Evolutionary conservation across 805 yeast genomes (phyloP).

Genomic region (Yarrowia hollandica): DNA sequence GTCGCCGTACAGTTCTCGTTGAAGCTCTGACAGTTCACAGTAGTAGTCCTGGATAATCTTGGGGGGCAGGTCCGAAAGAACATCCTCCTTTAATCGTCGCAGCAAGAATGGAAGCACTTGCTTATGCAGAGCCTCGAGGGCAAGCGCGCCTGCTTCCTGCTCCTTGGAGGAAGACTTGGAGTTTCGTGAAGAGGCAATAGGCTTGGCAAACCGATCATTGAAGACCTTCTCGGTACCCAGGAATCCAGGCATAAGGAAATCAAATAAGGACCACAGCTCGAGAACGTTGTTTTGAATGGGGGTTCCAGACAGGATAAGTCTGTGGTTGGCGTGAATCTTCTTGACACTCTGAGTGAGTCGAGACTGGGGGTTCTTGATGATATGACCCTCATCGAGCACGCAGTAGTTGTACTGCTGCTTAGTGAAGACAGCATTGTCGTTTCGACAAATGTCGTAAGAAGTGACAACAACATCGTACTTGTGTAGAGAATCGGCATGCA

Average conservation of each 20-base stretch:
- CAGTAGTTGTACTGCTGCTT: slow-evolving; percentile 81
- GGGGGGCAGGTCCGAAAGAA: slow-evolving; percentile 92
- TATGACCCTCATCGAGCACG: slow-evolving; percentile 96
- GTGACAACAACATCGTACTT: slow-evolving; percentile 85
- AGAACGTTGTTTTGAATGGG: slow-evolving; percentile 97
- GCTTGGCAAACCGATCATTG: slow-evolving; percentile 95
- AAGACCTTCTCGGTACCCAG: slow-evolving; percentile 91
- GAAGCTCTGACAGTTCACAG: slow-evolving; percentile 91
- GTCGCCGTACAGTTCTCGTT: slow-evolving; percentile 81
- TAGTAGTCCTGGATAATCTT: slow-evolving; percentile 97
- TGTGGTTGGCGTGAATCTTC: slow-evolving; percentile 76
- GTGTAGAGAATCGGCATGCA: slow-evolving; percentile 53
- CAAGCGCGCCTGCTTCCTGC: slow-evolving; percentile 95
- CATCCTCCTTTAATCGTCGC: slow-evolving; percentile 94
- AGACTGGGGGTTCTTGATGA: slow-evolving; percentile 87
- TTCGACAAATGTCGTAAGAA: slow-evolving; percentile 93
- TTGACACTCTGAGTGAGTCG: slow-evolving; percentile 89
- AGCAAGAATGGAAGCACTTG: slow-evolving; percentile 96
- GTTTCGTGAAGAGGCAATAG: slow-evolving; percentile 90
- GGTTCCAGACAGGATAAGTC: slow-evolving; percentile 91
- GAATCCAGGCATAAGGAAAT: slow-evolving; percentile 98
- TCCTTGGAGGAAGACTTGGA: slow-evolving; percentile 88
- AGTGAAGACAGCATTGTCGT: slow-evolving; percentile 70
- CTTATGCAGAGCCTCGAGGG: slow-evolving; percentile 91
- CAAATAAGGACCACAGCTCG: slow-evolving; percentile 96